Evolutionary conservation across 2,329 filamentous ascomycete species (phyloP), one percentile per base, ranked within the genome.

Genomic region (Aspergillus udagawae): DNA sequence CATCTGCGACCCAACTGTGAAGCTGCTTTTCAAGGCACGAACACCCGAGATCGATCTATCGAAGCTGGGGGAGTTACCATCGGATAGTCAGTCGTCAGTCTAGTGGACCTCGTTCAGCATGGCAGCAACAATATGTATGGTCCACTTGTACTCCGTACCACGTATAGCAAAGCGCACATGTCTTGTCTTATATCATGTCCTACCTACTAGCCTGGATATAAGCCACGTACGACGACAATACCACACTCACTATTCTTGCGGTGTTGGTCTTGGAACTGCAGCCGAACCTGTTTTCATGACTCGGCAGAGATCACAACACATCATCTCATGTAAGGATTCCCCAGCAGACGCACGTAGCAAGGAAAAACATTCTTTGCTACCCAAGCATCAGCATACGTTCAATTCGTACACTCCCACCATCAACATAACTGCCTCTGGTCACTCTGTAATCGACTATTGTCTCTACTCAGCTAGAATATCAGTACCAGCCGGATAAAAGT

Each of bases 1-100:
- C 7, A 69, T 80, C 20, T 57, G 67, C 47, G 61, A 72, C 53
- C 70, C 63, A 21, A 65, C 51, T 2, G 61, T 71, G 25, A 61
- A 66, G 57, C 44, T 72, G 50, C 54, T 71, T 38, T 68, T 67
- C 48, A 62, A 63, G 47, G 62, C 63, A 10, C 57, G 69, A 20
- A 52, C 63, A 53, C 63, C 66, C 4, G 68, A 66, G 48, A 52
- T 70, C 47, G 63, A 70, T 51, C 56, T 71, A 32, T 44, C 52
- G 12, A 54, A 52, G 4, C n/a, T 51, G 49, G 44, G 50, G 6
- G 23, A 32, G 8, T 41, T 27, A 3, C 4, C 32, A 35, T 7
- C 32, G 14, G 14, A 38, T 17, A 38, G 32, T 17, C 32, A 29
- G 9, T 29, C 10, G 32, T 35, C 14, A 38, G 32, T 17, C 32